Conservation (phyloP, 139 green algal genomes). For the Haematococcus lacustris region DNA sequence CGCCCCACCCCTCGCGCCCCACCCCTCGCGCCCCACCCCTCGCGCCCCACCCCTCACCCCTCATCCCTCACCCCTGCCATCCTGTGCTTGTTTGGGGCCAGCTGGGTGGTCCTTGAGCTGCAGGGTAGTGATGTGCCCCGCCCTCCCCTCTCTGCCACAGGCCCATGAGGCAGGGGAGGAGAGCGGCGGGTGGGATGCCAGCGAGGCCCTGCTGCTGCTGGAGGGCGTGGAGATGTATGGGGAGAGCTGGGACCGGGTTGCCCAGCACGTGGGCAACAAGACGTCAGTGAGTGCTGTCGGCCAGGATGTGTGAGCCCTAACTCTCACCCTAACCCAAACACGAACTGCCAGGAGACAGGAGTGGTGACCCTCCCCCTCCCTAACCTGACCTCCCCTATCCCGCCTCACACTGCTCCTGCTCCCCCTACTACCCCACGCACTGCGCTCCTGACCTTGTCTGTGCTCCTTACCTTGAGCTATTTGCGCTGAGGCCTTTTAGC, state of each 20-base stretch:
- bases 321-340: not conserved
- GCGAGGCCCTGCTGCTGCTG: constrained; percentile 55
- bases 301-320: not conserved
- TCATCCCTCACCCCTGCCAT: too few relatives aligned
- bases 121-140: too few relatives aligned
- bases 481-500: too few relatives aligned
- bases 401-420: too few relatives aligned
- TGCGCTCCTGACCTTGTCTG: not conserved
- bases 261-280: constrained; percentile 80
- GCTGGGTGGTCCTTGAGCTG: too few relatives aligned
- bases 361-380: not conserved
- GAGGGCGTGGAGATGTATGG: constrained; percentile 79
- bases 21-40: too few relatives aligned
- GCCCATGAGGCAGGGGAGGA: not conserved
- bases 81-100: too few relatives aligned
- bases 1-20: too few relatives aligned
- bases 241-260: constrained; percentile 79
- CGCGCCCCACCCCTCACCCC: too few relatives aligned
- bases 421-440: not conserved
- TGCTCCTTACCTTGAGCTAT: not conserved
- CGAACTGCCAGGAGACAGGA: not conserved
- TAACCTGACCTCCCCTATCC: not conserved
- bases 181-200: constrained; percentile 28
- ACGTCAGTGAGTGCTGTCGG: constrained; percentile 19
- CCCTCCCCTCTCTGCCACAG: too few relatives aligned